phyloP scores from a whole-genome alignment of 495 filamentous ascomycete species.

The Aspergillus ellipticus region DNA sequence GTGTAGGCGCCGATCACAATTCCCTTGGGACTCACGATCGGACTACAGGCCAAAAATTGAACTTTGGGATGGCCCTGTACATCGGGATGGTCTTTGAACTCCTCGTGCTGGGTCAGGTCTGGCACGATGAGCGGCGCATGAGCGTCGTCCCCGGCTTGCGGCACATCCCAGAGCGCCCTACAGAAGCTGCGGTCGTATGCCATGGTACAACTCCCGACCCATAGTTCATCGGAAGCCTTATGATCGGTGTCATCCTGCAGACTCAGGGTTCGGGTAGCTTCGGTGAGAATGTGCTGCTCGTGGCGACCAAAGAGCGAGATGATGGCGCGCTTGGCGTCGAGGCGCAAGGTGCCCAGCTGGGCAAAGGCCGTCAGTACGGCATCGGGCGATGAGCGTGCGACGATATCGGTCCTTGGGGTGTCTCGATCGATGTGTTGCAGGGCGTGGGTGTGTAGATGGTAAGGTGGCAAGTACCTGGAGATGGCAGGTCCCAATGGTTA shows the following conservation, averaged over 20 bases:
- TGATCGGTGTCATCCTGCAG: slow-evolving; percentile 32
- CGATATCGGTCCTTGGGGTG: background rate
- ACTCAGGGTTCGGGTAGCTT: slow-evolving; percentile 54
- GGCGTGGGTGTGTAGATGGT: slow-evolving; percentile 8
- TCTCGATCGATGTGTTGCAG: slow-evolving; percentile 9
- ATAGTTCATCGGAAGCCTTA: slow-evolving; percentile 30
- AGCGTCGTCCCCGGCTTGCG: slow-evolving; percentile 16
- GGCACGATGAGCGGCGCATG: slow-evolving; percentile 20
- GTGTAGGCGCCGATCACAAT: slow-evolving; percentile 58
- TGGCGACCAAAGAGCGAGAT: slow-evolving; percentile 56
- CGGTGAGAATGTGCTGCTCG: slow-evolving; percentile 56
- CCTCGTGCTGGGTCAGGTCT: slow-evolving; percentile 25
- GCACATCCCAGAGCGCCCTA: slow-evolving; percentile 26
- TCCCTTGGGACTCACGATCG: slow-evolving; percentile 51
- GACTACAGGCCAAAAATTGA: slow-evolving; percentile 56
- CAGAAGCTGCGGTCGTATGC: slow-evolving; percentile 42
- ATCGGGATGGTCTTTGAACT: slow-evolving; percentile 16
- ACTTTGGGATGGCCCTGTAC: slow-evolving; percentile 40
- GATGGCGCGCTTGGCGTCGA: slow-evolving; percentile 49
- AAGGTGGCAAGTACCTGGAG: slow-evolving; percentile 21
- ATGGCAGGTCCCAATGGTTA: slow-evolving; percentile 1
- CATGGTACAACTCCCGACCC: slow-evolving; percentile 43
- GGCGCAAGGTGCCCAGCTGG: slow-evolving; percentile 52
- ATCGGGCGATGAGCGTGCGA: slow-evolving; percentile 37
- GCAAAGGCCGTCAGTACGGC: slow-evolving; percentile 57